Evolutionary conservation across 306 rosid genomes (phyloP).

Genomic region (Rosa lucieae): DNA sequence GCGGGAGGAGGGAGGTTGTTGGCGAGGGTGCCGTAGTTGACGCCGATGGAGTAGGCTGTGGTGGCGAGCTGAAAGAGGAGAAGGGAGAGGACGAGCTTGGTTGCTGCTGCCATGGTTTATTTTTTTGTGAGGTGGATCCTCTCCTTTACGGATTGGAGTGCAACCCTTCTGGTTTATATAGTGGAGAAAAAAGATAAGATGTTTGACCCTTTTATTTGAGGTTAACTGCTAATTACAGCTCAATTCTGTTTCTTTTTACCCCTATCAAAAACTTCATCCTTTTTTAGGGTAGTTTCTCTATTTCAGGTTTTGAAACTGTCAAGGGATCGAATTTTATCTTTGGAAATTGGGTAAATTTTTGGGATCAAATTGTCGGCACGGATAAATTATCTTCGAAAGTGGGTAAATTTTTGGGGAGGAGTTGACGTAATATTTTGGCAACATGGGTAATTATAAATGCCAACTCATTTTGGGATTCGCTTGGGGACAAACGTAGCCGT

Average conservation of each 20-base stretch:
- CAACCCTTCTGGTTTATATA: neutral
- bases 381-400: neutral
- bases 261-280: neutral
- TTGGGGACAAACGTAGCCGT: slow-evolving; percentile 9
- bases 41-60: slow-evolving; percentile 58
- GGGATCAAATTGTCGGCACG: neutral
- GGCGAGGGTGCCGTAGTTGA: slow-evolving; percentile 82
- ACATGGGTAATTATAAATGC: neutral
- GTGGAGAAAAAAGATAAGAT: neutral
- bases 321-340: neutral
- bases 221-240: neutral
- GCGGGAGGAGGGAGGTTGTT: slow-evolving; percentile 72
- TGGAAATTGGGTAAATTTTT: neutral
- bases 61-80: slow-evolving; percentile 38
- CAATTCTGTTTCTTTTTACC: neutral
- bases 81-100: slow-evolving; percentile 21
- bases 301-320: neutral
- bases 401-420: neutral
- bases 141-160: neutral
- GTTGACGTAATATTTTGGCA: neutral
- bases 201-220: neutral
- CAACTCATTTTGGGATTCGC: slow-evolving; percentile 9
- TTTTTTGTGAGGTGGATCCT: neutral
- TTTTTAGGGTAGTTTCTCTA: neutral
- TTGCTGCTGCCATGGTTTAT: neutral